Conservation (phyloP, 805 yeast species). For the Hyphopichia homilentoma region DNA sequence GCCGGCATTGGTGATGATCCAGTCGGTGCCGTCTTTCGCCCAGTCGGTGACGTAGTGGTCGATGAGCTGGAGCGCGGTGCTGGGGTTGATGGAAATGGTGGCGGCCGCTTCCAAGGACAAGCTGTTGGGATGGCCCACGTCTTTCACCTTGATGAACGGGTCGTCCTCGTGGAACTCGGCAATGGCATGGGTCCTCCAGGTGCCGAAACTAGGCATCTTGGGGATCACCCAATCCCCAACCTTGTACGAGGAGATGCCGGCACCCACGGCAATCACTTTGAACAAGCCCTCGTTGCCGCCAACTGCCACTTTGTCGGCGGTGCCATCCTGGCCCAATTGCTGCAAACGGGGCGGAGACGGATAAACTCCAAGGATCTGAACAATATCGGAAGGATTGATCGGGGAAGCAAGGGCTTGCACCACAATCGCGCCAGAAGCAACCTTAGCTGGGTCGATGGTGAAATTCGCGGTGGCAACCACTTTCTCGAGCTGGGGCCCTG, state of each 20-base stretch:
- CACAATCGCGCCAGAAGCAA: slow-evolving; percentile 43
- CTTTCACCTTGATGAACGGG: slow-evolving; percentile 30
- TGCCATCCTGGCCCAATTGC: not conserved
- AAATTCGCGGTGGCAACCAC: slow-evolving; percentile 16
- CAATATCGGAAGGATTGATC: slow-evolving; percentile 85
- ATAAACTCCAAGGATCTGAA: slow-evolving; percentile 82
- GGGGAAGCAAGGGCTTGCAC: slow-evolving; percentile 76
- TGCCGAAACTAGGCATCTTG: slow-evolving; percentile 67
- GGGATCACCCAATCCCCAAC: slow-evolving; percentile 87
- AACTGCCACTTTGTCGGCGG: slow-evolving; percentile 59
- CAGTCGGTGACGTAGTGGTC: slow-evolving; percentile 48
- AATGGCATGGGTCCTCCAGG: slow-evolving; percentile 80
- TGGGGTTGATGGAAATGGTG: slow-evolving; percentile 83
- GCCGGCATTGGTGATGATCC: slow-evolving; percentile 33
- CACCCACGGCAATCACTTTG: slow-evolving; percentile 64
- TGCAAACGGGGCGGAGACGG: slow-evolving; percentile 59
- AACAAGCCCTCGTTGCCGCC: slow-evolving; percentile 91
- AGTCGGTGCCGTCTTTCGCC: slow-evolving; percentile 21
- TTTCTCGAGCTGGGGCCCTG: slow-evolving; percentile 15
- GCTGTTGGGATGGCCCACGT: slow-evolving; percentile 15
- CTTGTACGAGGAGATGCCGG: slow-evolving; percentile 37
- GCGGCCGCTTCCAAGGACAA: slow-evolving; percentile 61
- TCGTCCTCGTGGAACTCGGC: slow-evolving; percentile 24
- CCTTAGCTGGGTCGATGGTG: slow-evolving; percentile 17
- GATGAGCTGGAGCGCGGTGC: slow-evolving; percentile 83